These are phyloP conservation scores for Endoconidiophora laricicola DNA, from an alignment of 2,329 filamentous ascomycete genomes.

Conservation along the genomic window DNA sequence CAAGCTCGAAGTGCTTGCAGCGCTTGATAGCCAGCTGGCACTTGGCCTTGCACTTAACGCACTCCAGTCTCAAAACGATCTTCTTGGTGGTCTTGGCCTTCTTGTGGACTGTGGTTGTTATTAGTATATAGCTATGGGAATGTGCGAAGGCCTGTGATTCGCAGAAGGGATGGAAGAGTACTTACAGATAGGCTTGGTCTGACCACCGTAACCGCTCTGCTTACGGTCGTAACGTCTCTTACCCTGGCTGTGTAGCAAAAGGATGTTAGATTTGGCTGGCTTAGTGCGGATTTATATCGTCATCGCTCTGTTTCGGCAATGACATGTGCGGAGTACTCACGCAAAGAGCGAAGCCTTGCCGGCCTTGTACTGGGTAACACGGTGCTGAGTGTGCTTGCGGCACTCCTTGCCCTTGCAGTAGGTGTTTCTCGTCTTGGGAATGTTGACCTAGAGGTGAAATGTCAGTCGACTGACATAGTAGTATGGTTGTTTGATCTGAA, in stretches of 20 bases:
- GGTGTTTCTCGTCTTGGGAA: conserved; percentile 93
- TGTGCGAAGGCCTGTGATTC: neutral
- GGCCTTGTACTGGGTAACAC: conserved; percentile 94
- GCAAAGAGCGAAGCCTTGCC: conserved; percentile 92
- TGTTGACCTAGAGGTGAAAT: conserved; percentile 57
- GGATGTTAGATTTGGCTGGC: neutral
- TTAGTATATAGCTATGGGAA: neutral
- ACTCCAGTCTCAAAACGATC: conserved; percentile 96
- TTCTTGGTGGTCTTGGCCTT: conserved; percentile 99
- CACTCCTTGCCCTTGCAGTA: conserved; percentile 96
- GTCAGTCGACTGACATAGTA: conserved; percentile 18
- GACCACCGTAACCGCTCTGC: conserved; percentile 99
- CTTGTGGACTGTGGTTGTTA: conserved; percentile 57
- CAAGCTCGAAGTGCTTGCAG: conserved; percentile 99
- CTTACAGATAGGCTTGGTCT: conserved; percentile 86
- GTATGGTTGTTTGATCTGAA: neutral
- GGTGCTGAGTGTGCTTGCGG: conserved; percentile 81
- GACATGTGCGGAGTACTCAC: conserved; percentile 11
- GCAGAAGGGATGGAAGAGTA: neutral
- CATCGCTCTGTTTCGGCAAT: neutral
- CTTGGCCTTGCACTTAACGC: conserved; percentile 96
- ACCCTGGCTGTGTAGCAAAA: conserved; percentile 44
- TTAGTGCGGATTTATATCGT: neutral
- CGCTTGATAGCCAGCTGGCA: conserved; percentile 95
- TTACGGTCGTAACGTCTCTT: conserved; percentile 99